Conservation (phyloP, 2,329 filamentous ascomycete genomes). For the Sporothrix dimorphospora region DNA sequence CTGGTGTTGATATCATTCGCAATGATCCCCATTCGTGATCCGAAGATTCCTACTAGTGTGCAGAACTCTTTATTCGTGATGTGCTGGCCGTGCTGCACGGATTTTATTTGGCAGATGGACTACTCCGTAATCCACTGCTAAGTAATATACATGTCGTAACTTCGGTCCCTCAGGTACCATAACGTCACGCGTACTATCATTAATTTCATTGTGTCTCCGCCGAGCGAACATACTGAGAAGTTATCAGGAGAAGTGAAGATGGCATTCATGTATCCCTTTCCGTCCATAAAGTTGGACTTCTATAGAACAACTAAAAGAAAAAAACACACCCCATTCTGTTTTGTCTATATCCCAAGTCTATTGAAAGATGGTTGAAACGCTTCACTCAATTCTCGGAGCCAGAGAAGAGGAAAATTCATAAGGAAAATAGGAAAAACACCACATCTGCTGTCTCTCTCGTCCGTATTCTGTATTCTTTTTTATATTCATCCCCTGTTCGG, state of each 20-base stretch:
- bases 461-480: neutral
- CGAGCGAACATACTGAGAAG: neutral
- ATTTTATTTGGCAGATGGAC: neutral
- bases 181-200: neutral
- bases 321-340: neutral
- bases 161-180: neutral
- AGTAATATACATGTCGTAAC: neutral
- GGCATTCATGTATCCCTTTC: slow-evolving; percentile 19
- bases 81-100: slow-evolving; percentile 6
- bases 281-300: neutral
- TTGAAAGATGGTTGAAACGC: neutral
- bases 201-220: neutral
- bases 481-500: slow-evolving; percentile 4
- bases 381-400: neutral
- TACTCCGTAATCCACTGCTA: neutral
- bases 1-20: neutral
- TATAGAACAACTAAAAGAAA: neutral
- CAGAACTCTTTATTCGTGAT: neutral
- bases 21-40: neutral
- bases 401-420: neutral
- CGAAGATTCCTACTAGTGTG: neutral
- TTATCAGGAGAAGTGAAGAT: slow-evolving; percentile 17
- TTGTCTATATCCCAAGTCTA: slow-evolving; percentile 16
- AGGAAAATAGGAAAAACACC: neutral
- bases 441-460: neutral